These are phyloP conservation scores for Microsporum canis DNA, from an alignment of 2,329 filamentous ascomycete species.

Conservation along the genomic window DNA sequence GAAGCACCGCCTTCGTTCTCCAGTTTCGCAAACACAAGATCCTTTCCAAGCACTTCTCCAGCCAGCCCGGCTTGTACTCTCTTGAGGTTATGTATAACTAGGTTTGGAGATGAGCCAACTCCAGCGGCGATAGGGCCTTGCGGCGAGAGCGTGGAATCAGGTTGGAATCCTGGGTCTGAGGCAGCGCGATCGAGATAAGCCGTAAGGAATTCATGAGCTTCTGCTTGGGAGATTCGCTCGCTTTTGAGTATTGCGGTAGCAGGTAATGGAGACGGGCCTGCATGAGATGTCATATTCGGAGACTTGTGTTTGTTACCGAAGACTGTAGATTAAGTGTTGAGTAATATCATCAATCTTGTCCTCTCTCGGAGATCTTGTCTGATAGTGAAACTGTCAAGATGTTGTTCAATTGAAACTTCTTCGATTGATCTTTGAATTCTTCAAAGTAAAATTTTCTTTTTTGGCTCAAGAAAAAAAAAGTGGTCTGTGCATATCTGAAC, in stretches of 20 bases:
- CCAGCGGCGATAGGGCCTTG: conserved; percentile 34
- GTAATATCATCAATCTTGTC: background rate
- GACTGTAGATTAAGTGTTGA: background rate
- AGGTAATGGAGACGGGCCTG: conserved; percentile 27
- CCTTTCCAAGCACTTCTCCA: conserved; percentile 33
- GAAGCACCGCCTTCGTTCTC: conserved; percentile 7
- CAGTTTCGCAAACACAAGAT: conserved; percentile 28
- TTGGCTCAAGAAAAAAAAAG: background rate
- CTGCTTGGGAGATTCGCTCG: conserved; percentile 27
- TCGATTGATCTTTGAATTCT: background rate
- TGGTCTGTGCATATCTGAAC: background rate
- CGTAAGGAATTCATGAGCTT: conserved; percentile 33
- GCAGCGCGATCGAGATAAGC: conserved; percentile 33
- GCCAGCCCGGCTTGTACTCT: conserved; percentile 35
- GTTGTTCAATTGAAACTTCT: background rate
- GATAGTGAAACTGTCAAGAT: background rate
- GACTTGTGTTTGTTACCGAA: background rate
- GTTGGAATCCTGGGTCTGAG: conserved; percentile 34
- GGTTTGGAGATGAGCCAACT: conserved; percentile 31
- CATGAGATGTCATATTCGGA: conserved; percentile 24
- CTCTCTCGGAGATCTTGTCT: background rate
- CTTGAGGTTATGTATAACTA: conserved; percentile 36
- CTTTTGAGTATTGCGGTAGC: conserved; percentile 29
- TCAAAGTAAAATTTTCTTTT: background rate
- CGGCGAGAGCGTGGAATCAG: conserved; percentile 34